phyloP scores from a whole-genome alignment of 345 rosid species.

The rapeseed (Brassica napus) region Da-Ae NC_063442.1:1295001-1295500 shows the following conservation, averaged over 20 bases:
- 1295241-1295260: neutral
- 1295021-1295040: neutral
- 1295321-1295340: neutral
- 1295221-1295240: constrained; percentile 13
- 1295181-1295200: constrained; percentile 13
- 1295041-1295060: neutral
- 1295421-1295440: constrained; percentile 11
- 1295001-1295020: neutral
- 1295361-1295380: neutral
- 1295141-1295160: too few relatives aligned
- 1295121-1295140: neutral
- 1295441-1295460: constrained; percentile 33
- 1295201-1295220: constrained; percentile 32
- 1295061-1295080: neutral
- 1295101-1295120: neutral
- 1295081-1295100: constrained; percentile 11
- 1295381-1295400: neutral
- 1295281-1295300: neutral
- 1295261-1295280: neutral
- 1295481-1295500: constrained; percentile 18
- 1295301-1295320: neutral
- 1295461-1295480: constrained; percentile 31
- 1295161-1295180: neutral
- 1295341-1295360: neutral
- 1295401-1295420: constrained; percentile 4